These are phyloP conservation scores for Ceratocystis variospora DNA, from an alignment of 2,329 filamentous ascomycete species.

Conservation along the genomic window DNA sequence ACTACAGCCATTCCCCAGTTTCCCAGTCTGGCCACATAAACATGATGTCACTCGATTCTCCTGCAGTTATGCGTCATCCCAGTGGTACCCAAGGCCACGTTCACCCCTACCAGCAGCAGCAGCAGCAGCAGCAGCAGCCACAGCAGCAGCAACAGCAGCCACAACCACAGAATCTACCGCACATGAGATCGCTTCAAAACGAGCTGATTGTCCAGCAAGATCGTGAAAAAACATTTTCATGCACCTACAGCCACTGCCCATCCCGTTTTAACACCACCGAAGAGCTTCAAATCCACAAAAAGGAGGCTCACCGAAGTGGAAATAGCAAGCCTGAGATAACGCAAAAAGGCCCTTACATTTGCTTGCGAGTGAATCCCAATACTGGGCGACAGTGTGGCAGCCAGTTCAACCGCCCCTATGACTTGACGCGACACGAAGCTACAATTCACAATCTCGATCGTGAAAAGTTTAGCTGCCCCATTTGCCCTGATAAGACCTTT, in stretches of 20 bases:
- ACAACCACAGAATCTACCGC: neutral
- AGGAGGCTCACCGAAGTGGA: constrained; percentile 76
- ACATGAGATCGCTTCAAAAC: neutral
- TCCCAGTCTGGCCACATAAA: constrained; percentile 5
- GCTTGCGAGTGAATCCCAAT: constrained; percentile 83
- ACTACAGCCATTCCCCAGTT: constrained; percentile 7
- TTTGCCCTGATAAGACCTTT: constrained; percentile 96
- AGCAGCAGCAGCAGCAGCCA: neutral
- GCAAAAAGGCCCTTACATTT: constrained; percentile 85
- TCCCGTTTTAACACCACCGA: constrained; percentile 77
- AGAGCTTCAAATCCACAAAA: constrained; percentile 87
- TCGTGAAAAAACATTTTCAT: constrained; percentile 60
- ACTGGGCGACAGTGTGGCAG: constrained; percentile 69
- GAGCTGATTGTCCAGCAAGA: neutral
- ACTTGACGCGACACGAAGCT: constrained; percentile 89
- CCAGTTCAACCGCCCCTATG: constrained; percentile 88
- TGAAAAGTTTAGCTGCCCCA: constrained; percentile 81
- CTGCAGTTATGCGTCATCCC: constrained; percentile 6
- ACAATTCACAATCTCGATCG: constrained; percentile 94
- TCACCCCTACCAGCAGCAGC: neutral
- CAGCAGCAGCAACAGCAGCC: neutral
- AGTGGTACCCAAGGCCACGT: neutral
- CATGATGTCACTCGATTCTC: constrained; percentile 2
- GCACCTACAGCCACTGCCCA: constrained; percentile 84
- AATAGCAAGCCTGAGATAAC: constrained; percentile 36